Evolutionary conservation across 2,329 filamentous ascomycete genomes (phyloP).

Genomic region (Orbilia javanica): DNA sequence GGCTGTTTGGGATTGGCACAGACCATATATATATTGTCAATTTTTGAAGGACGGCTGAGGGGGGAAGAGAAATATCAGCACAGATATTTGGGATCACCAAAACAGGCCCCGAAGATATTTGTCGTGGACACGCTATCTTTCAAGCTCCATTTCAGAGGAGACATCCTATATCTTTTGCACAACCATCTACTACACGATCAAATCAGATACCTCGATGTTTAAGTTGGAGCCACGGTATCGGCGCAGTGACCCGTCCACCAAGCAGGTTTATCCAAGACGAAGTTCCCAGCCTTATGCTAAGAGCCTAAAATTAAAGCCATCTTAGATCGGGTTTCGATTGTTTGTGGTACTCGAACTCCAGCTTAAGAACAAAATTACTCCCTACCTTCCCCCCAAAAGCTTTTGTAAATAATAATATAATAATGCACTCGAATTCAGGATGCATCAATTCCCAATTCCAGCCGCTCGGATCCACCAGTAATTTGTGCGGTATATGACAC

Average conservation of each 20-base stretch:
- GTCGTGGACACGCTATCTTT: not conserved
- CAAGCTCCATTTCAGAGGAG: not conserved
- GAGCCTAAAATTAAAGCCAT: not conserved
- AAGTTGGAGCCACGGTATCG: too few species aligned
- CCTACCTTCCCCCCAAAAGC: not conserved
- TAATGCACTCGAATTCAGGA: not conserved
- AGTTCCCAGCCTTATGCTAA: not conserved
- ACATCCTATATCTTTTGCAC: not conserved
- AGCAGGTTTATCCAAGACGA: not conserved
- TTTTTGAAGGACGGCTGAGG: not conserved
- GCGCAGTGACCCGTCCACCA: not conserved
- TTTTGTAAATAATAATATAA: conserved; percentile 11
- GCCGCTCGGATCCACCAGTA: not conserved
- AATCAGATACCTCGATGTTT: not conserved
- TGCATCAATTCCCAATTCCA: not conserved
- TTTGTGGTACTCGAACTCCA: too few species aligned
- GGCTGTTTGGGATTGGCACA: not conserved
- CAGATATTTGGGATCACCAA: not conserved
- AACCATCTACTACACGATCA: not conserved
- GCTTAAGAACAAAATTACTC: not conserved
- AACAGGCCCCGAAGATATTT: not conserved
- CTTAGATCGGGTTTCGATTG: not conserved
- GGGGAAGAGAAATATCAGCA: not conserved
- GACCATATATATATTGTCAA: not conserved
- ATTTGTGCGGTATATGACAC: not conserved